Conservation (phyloP, 1,139 yeast genomes). For the Taphrina pruni region DNA sequence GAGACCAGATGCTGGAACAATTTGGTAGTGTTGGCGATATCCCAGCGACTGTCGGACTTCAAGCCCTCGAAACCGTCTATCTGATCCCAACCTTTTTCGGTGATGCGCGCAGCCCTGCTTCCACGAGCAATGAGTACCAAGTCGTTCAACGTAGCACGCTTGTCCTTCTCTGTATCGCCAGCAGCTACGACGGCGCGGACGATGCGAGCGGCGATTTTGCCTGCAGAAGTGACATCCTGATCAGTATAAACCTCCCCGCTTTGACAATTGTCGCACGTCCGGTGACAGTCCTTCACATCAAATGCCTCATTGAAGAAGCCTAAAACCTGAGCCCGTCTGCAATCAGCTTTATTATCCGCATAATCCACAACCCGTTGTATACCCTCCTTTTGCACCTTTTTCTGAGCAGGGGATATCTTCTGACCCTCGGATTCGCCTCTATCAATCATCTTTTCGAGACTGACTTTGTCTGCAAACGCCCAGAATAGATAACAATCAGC, state of each 20-base stretch:
- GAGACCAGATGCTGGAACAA: constrained; percentile 77
- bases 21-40: constrained; percentile 66
- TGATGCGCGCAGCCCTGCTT: constrained; percentile 65
- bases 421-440: constrained; percentile 71
- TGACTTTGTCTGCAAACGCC: constrained; percentile 66
- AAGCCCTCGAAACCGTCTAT: constrained; percentile 75
- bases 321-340: constrained; percentile 85
- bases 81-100: constrained; percentile 65
- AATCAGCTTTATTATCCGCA: constrained; percentile 88
- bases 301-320: constrained; percentile 88
- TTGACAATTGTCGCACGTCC: constrained; percentile 85
- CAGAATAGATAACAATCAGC: constrained; percentile 85
- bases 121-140: constrained; percentile 88
- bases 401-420: constrained; percentile 56
- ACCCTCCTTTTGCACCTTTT: constrained; percentile 78
- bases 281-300: constrained; percentile 67
- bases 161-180: constrained; percentile 61
- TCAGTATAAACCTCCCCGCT: constrained; percentile 60
- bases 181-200: constrained; percentile 64
- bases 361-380: constrained; percentile 85
- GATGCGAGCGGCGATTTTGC: constrained; percentile 65
- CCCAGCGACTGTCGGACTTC: constrained; percentile 58
- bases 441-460: constrained; percentile 75
- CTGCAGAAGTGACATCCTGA: constrained; percentile 72
- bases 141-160: constrained; percentile 57